Evolutionary conservation across 169 alveolate genomes (phyloP).

Genomic region (Eimeria sp.): DNA sequence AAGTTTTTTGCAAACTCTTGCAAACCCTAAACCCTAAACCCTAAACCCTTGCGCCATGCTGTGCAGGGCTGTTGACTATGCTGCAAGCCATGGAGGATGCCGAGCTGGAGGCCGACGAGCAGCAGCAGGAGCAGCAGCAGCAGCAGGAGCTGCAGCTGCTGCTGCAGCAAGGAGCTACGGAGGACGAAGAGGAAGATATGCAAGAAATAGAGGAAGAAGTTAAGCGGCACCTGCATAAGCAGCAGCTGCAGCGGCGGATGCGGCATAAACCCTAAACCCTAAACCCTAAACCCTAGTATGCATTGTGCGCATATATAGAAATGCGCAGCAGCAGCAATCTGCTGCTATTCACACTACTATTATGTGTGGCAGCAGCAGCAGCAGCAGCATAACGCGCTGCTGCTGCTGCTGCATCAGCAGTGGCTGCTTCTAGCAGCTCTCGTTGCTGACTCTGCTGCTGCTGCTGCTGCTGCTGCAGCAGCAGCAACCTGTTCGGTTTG

Average conservation of each 20-base stretch:
- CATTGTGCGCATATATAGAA: neutral
- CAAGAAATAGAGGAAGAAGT: neutral
- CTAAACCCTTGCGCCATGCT: neutral
- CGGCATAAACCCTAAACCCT: constrained; percentile 35
- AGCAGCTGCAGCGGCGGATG: neutral
- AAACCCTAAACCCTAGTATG: neutral
- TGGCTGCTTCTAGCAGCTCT: neutral
- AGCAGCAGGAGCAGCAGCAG: constrained; percentile 6
- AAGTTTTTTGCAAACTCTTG: no score
- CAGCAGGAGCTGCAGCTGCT: constrained; percentile 23
- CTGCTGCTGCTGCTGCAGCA: neutral
- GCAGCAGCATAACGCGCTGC: no score
- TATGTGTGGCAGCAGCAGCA: neutral
- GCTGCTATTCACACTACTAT: neutral
- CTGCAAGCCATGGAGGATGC: constrained; percentile 8
- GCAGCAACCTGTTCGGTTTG: neutral
- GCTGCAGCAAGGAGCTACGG: neutral
- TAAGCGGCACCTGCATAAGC: neutral
- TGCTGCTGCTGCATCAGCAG: neutral
- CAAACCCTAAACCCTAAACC: no score
- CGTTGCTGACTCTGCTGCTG: neutral
- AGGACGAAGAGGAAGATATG: neutral
- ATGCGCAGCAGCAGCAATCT: neutral
- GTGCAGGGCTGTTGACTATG: neutral
- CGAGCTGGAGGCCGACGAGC: neutral